Base-by-base conservation (phyloP, 345 rosid species). In the Boechera divaricarpa region DNA sequence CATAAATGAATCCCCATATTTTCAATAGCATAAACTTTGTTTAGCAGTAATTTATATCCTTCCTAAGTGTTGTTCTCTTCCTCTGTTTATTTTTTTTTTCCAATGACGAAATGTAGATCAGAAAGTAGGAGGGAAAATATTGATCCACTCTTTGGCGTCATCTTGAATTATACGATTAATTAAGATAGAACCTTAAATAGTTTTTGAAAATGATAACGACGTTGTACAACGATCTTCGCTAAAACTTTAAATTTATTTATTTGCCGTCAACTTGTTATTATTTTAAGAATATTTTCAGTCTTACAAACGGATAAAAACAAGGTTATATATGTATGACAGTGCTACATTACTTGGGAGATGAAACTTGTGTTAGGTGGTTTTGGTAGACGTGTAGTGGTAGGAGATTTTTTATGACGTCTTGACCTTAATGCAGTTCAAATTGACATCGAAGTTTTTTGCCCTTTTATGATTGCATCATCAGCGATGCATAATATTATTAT, bases 61-160 rank as follows among this genome's bases (percentile, higher is more conserved):
- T 57, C 47, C 48, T 13, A 44, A 1, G 4, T 39, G 2, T 44
- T 2, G 9, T 33, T 31, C 42, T 39, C 42, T 39, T 38, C 11
- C 3, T 38, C 42, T 39, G 42, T 39, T 35, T 7, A 2, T 39
- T 39, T 39, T n/a, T 8, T 16, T 13, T 24, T 8, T 41, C 9
- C 41, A 66, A 39, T 68, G 74, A 61, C 47, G 69, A 76, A 51
- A 70, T 58, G 42, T 57, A 28, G 18, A 76, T 75, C 7, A 51
- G 53, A 41, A 69, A 42, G 70, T 69, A 62, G 75, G 75, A 52
- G 8, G 64, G 80, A 69, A 68, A 52, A 61, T 69, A 61, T 42
- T 42, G n/a, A 76, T 52, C 63, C 32, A 51, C 31, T 76, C 38
- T 45, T 66, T 58, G 61, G 67, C 73, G 73, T 49, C 73, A 51